Evolutionary conservation across 2,329 filamentous ascomycete species (phyloP), one percentile per base, ranked within the genome.

Genomic region (Phialocephala sp.): DNA sequence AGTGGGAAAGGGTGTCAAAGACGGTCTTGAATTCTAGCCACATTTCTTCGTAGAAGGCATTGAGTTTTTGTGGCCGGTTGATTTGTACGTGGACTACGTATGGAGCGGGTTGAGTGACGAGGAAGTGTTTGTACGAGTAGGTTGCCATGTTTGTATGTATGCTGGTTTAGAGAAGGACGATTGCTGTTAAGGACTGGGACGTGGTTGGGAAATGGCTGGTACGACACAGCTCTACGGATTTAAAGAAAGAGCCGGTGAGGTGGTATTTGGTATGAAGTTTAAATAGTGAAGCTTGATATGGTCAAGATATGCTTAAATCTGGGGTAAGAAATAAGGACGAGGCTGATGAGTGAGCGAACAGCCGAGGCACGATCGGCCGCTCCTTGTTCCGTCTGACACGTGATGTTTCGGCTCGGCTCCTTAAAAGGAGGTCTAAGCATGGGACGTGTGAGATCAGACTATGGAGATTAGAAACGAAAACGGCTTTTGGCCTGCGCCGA

Each of bases 31-130:
- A 84, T 80, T 97, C 93, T 61, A 89, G 81, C 93, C 94, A 97
- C 88, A 97, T 94, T 62, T 87, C 81, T 77, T 92, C 88, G 71
- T 88, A 85, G 78, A 97, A 97, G 69, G 94, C 89, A 78, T 98
- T 98, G 77, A 97, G 82, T 81, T 97, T 97, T 71, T 87, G 79
- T 1, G 94, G 88, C 1, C 94, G 87, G 81, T 96, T 94, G 80
- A 97, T 97, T 80, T 97, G 90, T 66, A 98, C 91, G 77, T 97
- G 92, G n/a, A 89, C 91, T 58, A 97, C 89, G 80, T 88, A 88
- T 74, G 89, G 84, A 43, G 80, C 75, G 0, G 93, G 92, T 50
- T 88, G 88, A n/a, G 85, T 87, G 72, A 96, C 83, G 70, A 88
- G 87, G 84, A 75, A 75, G 61, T 76, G 64, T 35, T 71, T 66